These are phyloP conservation scores for Colletotrichum sp. DNA, from an alignment of 2,329 filamentous ascomycete species.

Conservation along the genomic window DNA sequence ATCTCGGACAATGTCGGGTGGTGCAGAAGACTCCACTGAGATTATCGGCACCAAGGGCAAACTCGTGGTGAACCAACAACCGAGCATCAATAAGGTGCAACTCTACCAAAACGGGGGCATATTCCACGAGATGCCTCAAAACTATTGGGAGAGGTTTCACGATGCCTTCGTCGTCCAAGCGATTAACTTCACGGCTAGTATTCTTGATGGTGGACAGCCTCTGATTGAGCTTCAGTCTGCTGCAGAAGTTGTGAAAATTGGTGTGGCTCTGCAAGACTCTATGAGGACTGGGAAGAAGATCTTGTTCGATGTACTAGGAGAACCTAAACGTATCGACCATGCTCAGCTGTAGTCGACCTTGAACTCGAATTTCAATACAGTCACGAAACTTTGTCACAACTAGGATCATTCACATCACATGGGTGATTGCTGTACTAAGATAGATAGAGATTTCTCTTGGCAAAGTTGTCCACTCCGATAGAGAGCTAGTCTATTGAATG, in stretches of 20 bases:
- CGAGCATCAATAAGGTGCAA: neutral
- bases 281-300: neutral
- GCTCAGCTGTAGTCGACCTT: neutral
- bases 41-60: neutral
- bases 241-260: neutral
- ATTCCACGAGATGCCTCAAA: neutral
- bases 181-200: neutral
- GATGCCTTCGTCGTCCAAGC: neutral
- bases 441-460: too few relatives aligned
- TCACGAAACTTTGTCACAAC: fast-evolving
- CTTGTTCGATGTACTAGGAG: neutral
- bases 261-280: neutral
- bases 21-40: neutral
- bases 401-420: fast-evolving
- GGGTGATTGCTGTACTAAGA: too few relatives aligned
- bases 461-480: too few relatives aligned
- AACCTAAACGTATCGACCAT: neutral
- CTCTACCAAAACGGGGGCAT: neutral
- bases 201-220: neutral
- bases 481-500: too few relatives aligned
- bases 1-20: neutral
- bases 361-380: fast-evolving
- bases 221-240: neutral
- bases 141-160: neutral
- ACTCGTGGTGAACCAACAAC: neutral